A percentile compares a stretch with the other conserved stretches of the same genome.
These are phyloP conservation scores for Tetraselmis chui DNA, from an alignment of 139 green algal genomes.

Conservation along the genomic window DNA sequence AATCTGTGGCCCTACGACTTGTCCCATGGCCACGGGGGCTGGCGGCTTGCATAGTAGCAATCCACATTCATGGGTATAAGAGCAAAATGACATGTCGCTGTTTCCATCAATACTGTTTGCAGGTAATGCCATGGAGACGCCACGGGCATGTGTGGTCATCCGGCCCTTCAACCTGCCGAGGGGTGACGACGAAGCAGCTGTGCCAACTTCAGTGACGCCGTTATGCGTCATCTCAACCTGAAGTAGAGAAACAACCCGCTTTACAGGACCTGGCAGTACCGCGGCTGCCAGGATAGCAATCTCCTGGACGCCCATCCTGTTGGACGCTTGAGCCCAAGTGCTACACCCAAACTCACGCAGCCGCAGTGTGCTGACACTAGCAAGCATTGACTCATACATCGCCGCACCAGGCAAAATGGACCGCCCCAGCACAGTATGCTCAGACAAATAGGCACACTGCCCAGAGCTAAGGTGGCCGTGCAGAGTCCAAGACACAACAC, in stretches of 20 bases:
- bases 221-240: not conserved
- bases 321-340: not conserved
- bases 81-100: no score
- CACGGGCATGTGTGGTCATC: not conserved
- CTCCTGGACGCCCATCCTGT: not conserved
- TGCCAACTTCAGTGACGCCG: not conserved
- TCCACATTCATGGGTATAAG: no score
- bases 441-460: constrained; percentile 38
- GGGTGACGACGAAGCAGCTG: not conserved
- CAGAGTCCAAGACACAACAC: not conserved
- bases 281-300: not conserved
- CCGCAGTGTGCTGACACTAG: not conserved
- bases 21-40: not conserved
- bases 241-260: not conserved
- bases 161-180: not conserved
- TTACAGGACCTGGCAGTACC: not conserved
- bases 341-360: not conserved
- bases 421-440: constrained; percentile 41
- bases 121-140: not conserved
- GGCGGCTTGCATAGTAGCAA: not conserved
- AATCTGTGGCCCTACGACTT: no score
- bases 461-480: not conserved
- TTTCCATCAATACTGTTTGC: no score
- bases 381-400: not conserved
- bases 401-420: constrained; percentile 14